Evolutionary conservation across 805 yeast genomes (phyloP).

Genomic region (Candida andamanensis): DNA sequence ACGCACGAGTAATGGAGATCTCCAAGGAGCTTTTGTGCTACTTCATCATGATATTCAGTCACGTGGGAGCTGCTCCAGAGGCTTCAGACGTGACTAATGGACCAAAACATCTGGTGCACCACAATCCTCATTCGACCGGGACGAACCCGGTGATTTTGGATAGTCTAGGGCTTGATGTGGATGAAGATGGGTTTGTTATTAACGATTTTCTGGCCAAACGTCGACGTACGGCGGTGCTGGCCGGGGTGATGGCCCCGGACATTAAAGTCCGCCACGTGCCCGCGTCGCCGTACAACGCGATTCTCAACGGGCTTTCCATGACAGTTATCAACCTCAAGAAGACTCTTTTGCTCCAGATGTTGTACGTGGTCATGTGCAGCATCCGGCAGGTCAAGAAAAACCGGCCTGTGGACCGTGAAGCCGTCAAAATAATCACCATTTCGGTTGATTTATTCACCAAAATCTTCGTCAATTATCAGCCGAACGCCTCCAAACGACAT

Average conservation of each 20-base stretch:
- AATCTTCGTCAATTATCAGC: slow-evolving; percentile 35
- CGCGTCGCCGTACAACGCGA: slow-evolving; percentile 34
- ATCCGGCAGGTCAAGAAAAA: slow-evolving; percentile 28
- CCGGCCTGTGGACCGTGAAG: slow-evolving; percentile 9
- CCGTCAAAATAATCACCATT: slow-evolving; percentile 15
- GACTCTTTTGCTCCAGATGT: slow-evolving; percentile 38
- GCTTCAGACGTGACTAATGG: slow-evolving; percentile 1
- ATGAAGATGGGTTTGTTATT: slow-evolving; percentile 42
- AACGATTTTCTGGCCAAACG: slow-evolving; percentile 40
- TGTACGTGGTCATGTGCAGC: slow-evolving; percentile 37
- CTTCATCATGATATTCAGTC: slow-evolving; percentile 33
- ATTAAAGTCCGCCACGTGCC: slow-evolving; percentile 25
- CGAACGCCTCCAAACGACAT: slow-evolving; percentile 16
- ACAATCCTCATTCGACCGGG: slow-evolving; percentile 15
- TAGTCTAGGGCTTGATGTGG: slow-evolving; percentile 35
- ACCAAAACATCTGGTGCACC: slow-evolving; percentile 10
- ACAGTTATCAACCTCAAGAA: slow-evolving; percentile 41
- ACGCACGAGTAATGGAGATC: slow-evolving; percentile 30
- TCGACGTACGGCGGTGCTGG: slow-evolving; percentile 18
- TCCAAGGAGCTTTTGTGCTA: slow-evolving; percentile 35
- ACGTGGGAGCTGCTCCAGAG: slow-evolving; percentile 15
- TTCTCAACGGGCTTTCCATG: slow-evolving; percentile 39
- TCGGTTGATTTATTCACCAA: slow-evolving; percentile 31
- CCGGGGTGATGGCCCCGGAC: slow-evolving; percentile 5
- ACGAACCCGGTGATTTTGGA: slow-evolving; percentile 25